Percentiles rank a stretch among this genome's conserved stretches.
These are phyloP conservation scores for Ballota nigra DNA, from an alignment of 257 asterid species.

Conservation along the genomic window DNA sequence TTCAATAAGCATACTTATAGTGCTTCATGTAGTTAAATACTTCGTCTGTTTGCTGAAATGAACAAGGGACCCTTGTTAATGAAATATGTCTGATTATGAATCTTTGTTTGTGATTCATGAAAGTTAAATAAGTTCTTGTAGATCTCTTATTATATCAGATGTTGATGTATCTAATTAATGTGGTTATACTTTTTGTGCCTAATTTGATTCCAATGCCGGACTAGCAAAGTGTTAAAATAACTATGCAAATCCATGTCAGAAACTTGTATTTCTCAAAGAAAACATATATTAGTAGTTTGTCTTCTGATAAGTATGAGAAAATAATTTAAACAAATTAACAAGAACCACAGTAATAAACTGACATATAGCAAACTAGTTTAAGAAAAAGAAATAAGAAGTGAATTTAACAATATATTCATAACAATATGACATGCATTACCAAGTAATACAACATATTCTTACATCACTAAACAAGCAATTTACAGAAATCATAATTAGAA, in stretches of 20 bases:
- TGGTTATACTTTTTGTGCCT: background rate
- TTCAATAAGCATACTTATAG: slow-evolving; percentile 11
- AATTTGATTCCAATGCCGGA: background rate
- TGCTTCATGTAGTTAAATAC: background rate
- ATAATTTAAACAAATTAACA: background rate
- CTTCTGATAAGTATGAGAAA: background rate
- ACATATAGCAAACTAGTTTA: background rate
- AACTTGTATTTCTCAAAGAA: background rate
- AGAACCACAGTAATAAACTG: background rate
- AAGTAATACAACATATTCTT: background rate
- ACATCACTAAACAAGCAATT: background rate
- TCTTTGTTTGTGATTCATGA: background rate
- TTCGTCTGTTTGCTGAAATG: background rate
- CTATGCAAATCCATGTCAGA: background rate
- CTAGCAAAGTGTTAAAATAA: background rate
- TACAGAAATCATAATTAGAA: background rate
- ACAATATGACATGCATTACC: background rate
- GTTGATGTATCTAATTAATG: background rate
- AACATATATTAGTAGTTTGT: background rate
- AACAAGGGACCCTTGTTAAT: slow-evolving; percentile 2
- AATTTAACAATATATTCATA: background rate
- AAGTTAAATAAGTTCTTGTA: background rate
- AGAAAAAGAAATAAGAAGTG: background rate
- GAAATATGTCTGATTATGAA: too few relatives aligned
- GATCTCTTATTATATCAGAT: too few relatives aligned